Evolutionary conservation across 2,329 filamentous ascomycete genomes (phyloP), one percentile per base, ranked within the genome.

Genomic region (Tolypocladium album): DNA sequence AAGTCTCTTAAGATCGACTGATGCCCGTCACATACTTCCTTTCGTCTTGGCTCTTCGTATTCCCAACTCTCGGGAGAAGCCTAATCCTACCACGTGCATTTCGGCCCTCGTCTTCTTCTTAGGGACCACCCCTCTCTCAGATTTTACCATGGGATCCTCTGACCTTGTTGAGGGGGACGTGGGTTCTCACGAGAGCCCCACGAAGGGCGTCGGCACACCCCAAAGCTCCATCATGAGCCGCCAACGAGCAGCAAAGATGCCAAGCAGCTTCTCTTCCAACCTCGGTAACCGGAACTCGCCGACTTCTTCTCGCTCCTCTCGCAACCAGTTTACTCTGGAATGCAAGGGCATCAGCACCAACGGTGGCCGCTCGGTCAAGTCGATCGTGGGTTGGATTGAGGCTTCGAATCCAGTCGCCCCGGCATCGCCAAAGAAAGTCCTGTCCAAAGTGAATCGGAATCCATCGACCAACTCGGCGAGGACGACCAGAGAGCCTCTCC

Each of bases 381-480:
- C 69, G 58, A 71, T 72, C 53, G 66, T 72, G 55, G 67, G 66
- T n/a, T 70, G 68, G 69, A 63, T 72, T 24, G 70, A 72, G 59
- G 64, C 66, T 6, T 64, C 62, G 63, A 34, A 38, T 56, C 59
- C 60, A 34, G n/a, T 57, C 11, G 58, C n/a, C 36, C 50, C 58
- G 4, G 53, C 59, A 13, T 39, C 61, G 8, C 27, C 60, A 17
- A 57, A 24, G 31, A 57, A 40, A 24, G 22, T 31, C 22, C 36
- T 34, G 36, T 40, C 40, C 34, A 53, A 56, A 8, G 40, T 47
- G 20, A 24, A 57, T 20, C 57, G 47, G 34, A 56, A 60, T 56
- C 11, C 13, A 11, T 20, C 43, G 5, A 31, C 15, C 4, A 40
- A 8, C 11, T 15, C 13, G 39, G n/a, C 27, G 17, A 24, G 56